Base-by-base conservation (phyloP, 2,329 filamentous ascomycete genomes). In the Neofusicoccum parvum region DNA sequence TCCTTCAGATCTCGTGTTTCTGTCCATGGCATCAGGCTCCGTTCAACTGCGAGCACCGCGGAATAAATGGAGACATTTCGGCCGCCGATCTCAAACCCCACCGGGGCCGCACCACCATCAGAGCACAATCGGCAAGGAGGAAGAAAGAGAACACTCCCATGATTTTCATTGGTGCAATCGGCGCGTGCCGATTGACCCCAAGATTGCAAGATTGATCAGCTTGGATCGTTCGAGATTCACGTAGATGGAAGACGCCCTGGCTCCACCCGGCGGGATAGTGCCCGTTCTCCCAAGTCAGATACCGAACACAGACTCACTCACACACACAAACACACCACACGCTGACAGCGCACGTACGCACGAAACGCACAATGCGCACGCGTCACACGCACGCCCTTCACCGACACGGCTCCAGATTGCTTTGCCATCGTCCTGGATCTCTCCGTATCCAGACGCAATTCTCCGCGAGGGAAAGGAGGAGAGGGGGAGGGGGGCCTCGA, bases 171-270 rank as follows among this genome's bases (percentile, higher is more conserved):
- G 56, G 56, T 27, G 54, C 41, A 23, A n/a, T 34, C 27, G 23
- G 12, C 20, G 20, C 34, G n/a, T 59, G 58, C 58, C 45, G 58
- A 49, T 49, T 37, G 43, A 36, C n/a, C 9, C 15, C 51, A 56
- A 41, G 51, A 56, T 56, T 56, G 34, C 51, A 10, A 49, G 54
- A 45, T 46, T 59, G 54, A 62, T 62, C 59, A 43, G 17, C 45
- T 32, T 43, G 46, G 46, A 62, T 50, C 46, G 43, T 62, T 51
- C 59, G 43, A 62, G 59, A 62, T 62, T 50, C 59, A 62, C 46
- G 34, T 51, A 51, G 17, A 51, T 50, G 59, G 59, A 43, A 15
- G 56, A 46, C n/a, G 27, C 27, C 27, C 27, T 32, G 27, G 27
- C 27, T 32, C 27, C 27, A 32, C 27, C 27, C 27, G 27, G 27